Percentiles rank a stretch among this genome's conserved stretches.
These are phyloP conservation scores for Alternaria incomplexa DNA, from an alignment of 2,329 filamentous ascomycete species.

Conservation along the genomic window DNA sequence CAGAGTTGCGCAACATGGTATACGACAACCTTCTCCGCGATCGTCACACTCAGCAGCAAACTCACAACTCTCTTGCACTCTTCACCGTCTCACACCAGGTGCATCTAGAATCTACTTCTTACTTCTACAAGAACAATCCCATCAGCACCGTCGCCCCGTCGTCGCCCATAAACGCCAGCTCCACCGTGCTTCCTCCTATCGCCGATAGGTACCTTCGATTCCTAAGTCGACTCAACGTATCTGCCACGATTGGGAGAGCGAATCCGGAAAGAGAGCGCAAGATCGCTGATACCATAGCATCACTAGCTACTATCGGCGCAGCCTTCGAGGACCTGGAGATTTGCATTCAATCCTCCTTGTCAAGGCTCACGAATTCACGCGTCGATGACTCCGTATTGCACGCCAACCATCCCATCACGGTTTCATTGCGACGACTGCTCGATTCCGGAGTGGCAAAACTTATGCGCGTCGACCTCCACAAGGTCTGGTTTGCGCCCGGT, in stretches of 20 bases:
- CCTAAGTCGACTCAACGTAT: conserved; percentile 17
- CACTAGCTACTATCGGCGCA: conserved; percentile 16
- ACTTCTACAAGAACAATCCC: conserved; percentile 27
- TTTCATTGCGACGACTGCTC: conserved; percentile 15
- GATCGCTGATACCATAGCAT: conserved; percentile 14
- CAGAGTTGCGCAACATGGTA: conserved; percentile 28
- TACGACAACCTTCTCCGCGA: conserved; percentile 18
- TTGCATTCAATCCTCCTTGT: conserved; percentile 14
- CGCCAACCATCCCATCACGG: conserved; percentile 18
- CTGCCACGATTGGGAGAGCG: conserved; percentile 4
- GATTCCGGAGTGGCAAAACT: conserved; percentile 8
- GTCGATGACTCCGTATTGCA: conserved; percentile 26
- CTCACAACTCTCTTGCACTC: conserved; percentile 9
- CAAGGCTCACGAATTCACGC: conserved; percentile 16
- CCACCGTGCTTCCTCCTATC: conserved; percentile 24
- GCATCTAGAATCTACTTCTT: conserved; percentile 25
- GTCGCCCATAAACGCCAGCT: neutral
- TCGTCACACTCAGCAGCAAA: neutral
- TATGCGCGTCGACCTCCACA: conserved; percentile 10
- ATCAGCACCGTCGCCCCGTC: conserved; percentile 10
- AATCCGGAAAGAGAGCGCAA: conserved; percentile 1
- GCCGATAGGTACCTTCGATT: conserved; percentile 26
- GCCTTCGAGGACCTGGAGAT: conserved; percentile 16
- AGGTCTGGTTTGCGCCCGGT: conserved; percentile 20
- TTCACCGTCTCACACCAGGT: conserved; percentile 22